A percentile compares a stretch with the other conserved stretches of the same genome.
These are phyloP conservation scores for Cochlearia excelsa DNA, from an alignment of 345 rosid genomes.

Conservation along the genomic window DNA sequence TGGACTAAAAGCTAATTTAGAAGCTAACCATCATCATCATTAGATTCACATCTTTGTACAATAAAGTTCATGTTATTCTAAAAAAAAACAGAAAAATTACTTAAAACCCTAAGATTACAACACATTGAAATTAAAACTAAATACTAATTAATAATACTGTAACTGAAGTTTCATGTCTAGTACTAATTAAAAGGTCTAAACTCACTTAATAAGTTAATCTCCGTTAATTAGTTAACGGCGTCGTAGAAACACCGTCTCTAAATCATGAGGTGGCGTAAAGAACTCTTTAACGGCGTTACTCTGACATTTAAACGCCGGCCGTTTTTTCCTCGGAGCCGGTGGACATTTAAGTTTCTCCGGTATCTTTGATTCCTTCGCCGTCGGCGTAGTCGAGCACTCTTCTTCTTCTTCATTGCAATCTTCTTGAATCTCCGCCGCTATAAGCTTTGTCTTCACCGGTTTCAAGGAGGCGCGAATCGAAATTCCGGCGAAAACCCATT, in stretches of 20 bases:
- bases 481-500: slow-evolving; percentile 81
- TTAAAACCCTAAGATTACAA: not conserved
- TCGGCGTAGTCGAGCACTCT: slow-evolving; percentile 66
- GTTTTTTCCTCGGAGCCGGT: slow-evolving; percentile 75
- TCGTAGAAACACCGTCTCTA: slow-evolving; percentile 68
- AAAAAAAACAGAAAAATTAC: not conserved
- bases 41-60: slow-evolving; percentile 25
- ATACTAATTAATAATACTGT: not conserved
- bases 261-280: slow-evolving; percentile 66
- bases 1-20: slow-evolving; percentile 8
- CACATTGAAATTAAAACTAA: not conserved
- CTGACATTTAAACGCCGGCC: slow-evolving; percentile 56
- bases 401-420: slow-evolving; percentile 35
- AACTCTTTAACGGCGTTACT: slow-evolving; percentile 59
- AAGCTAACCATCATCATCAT: slow-evolving; percentile 17
- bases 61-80: slow-evolving; percentile 2
- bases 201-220: slow-evolving; percentile 21
- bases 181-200: slow-evolving; percentile 11
- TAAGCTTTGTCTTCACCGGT: slow-evolving; percentile 61
- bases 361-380: slow-evolving; percentile 69
- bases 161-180: slow-evolving; percentile 6
- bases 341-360: slow-evolving; percentile 71
- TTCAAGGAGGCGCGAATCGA: slow-evolving; percentile 55
- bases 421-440: slow-evolving; percentile 39
- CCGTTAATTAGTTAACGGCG: slow-evolving; percentile 33